Evolutionary conservation across 83 land plant species (phyloP).

Genomic region (Larix sibirica): DNA sequence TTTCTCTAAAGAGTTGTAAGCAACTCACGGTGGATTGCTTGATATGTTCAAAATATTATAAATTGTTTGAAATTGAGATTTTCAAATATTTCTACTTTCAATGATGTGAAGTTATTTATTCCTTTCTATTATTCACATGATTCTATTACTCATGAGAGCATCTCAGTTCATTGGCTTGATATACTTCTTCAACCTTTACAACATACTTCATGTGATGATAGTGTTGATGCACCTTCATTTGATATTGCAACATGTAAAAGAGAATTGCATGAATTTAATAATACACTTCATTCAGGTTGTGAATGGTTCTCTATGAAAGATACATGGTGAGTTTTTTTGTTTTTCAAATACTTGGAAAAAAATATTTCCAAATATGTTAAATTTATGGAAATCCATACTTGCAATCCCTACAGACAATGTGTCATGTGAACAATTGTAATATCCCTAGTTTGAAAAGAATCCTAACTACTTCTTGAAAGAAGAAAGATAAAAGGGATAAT

Average conservation of each 20-base stretch:
- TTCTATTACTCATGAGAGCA: too few relatives aligned
- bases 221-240: neutral
- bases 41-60: neutral
- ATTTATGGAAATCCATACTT: too few relatives aligned
- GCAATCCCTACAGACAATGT: too few relatives aligned
- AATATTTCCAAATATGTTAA: too few relatives aligned
- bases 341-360: too few relatives aligned
- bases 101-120: neutral
- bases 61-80: neutral
- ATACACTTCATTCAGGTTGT: neutral
- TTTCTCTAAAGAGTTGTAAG: neutral
- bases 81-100: neutral
- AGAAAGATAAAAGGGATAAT: too few relatives aligned
- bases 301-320: too few relatives aligned
- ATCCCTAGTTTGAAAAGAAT: too few relatives aligned
- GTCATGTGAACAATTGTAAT: too few relatives aligned
- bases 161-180: neutral
- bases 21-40: neutral
- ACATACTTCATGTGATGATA: neutral
- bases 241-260: neutral
- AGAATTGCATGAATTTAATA: neutral
- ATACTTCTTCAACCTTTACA: neutral
- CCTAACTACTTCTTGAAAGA: too few relatives aligned
- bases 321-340: too few relatives aligned
- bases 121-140: neutral